phyloP scores from a whole-genome alignment of 139 green algal species.

The Auxenochlorella pyrenoidosa region DNA sequence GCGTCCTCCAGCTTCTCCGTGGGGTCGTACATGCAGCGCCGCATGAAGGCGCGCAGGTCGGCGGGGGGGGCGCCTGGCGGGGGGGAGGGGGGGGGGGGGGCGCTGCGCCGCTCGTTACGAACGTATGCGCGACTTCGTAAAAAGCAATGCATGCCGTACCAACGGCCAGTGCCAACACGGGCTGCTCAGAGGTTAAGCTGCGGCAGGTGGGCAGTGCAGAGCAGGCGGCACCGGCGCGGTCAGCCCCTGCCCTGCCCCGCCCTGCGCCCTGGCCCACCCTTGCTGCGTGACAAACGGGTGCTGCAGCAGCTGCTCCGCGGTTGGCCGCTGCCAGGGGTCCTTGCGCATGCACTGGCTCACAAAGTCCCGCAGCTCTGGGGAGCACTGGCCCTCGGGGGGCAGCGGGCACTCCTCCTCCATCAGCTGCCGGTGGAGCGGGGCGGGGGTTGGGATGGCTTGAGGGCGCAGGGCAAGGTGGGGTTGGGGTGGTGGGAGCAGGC shows the following conservation, averaged over 20 bases:
- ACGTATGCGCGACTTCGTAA: too few species aligned
- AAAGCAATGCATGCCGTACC: too few species aligned
- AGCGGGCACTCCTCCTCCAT: slow-evolving; percentile 72
- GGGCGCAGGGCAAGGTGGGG: background rate
- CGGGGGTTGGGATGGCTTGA: background rate
- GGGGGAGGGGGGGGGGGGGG: too few species aligned
- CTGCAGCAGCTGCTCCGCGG: slow-evolving; percentile 72
- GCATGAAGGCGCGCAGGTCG: slow-evolving; percentile 53
- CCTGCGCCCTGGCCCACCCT: background rate
- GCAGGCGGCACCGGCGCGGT: background rate
- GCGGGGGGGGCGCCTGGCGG: background rate
- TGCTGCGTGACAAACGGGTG: slow-evolving; percentile 72
- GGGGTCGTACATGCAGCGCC: slow-evolving; percentile 34
- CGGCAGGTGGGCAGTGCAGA: background rate
- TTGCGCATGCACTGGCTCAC: slow-evolving; percentile 75
- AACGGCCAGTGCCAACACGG: too few species aligned
- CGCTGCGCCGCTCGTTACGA: background rate
- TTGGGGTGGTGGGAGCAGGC: background rate
- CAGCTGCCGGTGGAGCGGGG: slow-evolving; percentile 36
- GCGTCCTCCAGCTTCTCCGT: slow-evolving; percentile 41
- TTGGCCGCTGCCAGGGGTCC: slow-evolving; percentile 72
- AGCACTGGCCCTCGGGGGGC: slow-evolving; percentile 43
- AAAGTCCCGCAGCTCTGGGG: slow-evolving; percentile 84
- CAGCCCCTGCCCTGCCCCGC: too few species aligned
- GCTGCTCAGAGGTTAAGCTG: background rate